Base-by-base conservation (phyloP, 441 rosid species). In the Flueggea neowawraea region DNA sequence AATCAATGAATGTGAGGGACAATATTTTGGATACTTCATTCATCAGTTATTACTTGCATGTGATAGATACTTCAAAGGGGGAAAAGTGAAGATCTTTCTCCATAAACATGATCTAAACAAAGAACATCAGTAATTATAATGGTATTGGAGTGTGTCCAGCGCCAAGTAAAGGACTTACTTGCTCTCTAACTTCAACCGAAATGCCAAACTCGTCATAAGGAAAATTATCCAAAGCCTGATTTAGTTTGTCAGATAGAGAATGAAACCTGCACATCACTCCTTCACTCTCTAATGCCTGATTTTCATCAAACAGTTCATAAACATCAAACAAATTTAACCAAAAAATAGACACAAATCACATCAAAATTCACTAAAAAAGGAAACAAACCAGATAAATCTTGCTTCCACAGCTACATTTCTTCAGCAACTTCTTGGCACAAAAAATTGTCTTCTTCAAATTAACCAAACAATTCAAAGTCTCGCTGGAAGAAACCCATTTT, bases 211-310 rank as follows among this genome's bases (percentile, higher is more conserved):
- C 90, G 9, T 83, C 73, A 16, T 58, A 85, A 32, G 77, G 87
- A 48, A 84, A 31, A 41, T 55, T 80, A 12, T 63, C 76, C 75
- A 91, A 72, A 55, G 87, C 83, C 13, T 66, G 78, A 56, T 62
- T 72, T 65, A 91, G 5, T 61, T 80, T 80, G 16, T 85, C 91
- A 64, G 80, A 82, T 1, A 80, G 72, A 10, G 78, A 75, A 65
- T 85, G 84, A 61, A 91, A 89, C 54, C 73, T 75, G 0, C 69
- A 55, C 79, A 75, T 75, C 31, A 72, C 48, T 0, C 85, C 73
- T 77, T 91, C 97, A 12, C 75, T 73, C 48, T 91, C 95, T 67
- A 84, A 56, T n/a, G 90, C 95, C 96, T 91, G 45, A 6, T 43
- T 43, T 43, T 43, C 8, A 11, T 43, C 12, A 6, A 6, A 43